These are phyloP conservation scores for Gynandropsis gynandra DNA, from an alignment of 345 rosid genomes.

Conservation along the genomic window DNA sequence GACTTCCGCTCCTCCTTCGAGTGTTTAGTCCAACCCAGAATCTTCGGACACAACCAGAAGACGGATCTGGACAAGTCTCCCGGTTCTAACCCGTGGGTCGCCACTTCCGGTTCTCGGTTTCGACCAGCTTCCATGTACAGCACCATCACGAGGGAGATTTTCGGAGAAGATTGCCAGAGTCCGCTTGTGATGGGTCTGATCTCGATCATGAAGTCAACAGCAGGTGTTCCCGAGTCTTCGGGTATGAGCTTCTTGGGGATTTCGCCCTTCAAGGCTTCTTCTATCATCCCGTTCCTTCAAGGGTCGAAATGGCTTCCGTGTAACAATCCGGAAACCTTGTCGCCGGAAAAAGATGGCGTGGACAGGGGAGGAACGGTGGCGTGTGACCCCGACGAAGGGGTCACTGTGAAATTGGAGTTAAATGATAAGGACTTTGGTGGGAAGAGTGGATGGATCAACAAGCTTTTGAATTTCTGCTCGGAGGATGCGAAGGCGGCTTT, in stretches of 20 bases:
- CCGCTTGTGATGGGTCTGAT: slow-evolving; percentile 48
- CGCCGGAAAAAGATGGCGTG: slow-evolving; percentile 28
- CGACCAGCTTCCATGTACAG: slow-evolving; percentile 30
- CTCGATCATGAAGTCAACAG: slow-evolving; percentile 53
- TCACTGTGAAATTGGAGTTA: slow-evolving; percentile 23
- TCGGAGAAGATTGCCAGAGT: slow-evolving; percentile 33
- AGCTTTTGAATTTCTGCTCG: slow-evolving; percentile 41
- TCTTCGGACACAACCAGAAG: slow-evolving; percentile 35
- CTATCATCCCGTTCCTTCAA: slow-evolving; percentile 52
- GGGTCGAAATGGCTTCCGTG: slow-evolving; percentile 59
- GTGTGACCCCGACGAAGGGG: slow-evolving; percentile 14
- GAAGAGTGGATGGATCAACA: slow-evolving; percentile 57
- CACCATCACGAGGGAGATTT: slow-evolving; percentile 38
- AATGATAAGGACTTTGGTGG: slow-evolving; percentile 30
- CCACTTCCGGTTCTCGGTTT: not conserved
- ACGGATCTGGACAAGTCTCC: slow-evolving; percentile 26
- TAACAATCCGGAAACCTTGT: slow-evolving; percentile 29
- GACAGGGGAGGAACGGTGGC: slow-evolving; percentile 41
- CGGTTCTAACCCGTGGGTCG: slow-evolving; percentile 1
- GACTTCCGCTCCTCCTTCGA: slow-evolving; percentile 45
- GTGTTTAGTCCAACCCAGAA: slow-evolving; percentile 43
- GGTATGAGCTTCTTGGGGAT: slow-evolving; percentile 36
- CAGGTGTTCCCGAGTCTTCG: slow-evolving; percentile 28
- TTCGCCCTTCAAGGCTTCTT: slow-evolving; percentile 48
- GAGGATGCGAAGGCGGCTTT: slow-evolving; percentile 87